phyloP scores from a whole-genome alignment of 164 flowering plant genomes.

The Houttuynia cordata region DNA sequence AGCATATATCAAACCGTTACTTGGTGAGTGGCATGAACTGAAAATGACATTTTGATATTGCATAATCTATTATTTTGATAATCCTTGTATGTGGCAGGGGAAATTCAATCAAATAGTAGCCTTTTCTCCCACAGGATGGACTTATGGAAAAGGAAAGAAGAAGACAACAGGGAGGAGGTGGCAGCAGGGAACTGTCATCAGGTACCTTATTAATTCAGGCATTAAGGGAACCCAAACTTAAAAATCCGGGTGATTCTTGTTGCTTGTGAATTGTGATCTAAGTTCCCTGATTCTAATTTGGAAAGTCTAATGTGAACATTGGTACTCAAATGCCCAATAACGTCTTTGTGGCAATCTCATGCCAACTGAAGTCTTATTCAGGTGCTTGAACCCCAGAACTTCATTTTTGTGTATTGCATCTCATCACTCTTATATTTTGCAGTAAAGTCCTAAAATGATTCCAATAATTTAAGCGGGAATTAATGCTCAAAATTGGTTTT shows the following conservation, averaged over 20 bases:
- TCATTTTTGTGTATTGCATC: too few relatives aligned
- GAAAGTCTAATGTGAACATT: too few relatives aligned
- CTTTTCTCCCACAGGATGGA: constrained; percentile 96
- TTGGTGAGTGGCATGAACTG: constrained; percentile 26
- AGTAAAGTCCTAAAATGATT: too few relatives aligned
- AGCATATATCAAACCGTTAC: constrained; percentile 62
- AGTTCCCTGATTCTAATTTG: too few relatives aligned
- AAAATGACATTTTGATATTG: not conserved
- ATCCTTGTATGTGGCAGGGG: constrained; percentile 23
- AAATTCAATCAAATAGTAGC: constrained; percentile 77
- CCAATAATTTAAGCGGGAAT: too few relatives aligned
- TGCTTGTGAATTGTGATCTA: too few relatives aligned
- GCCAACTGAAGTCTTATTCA: too few relatives aligned
- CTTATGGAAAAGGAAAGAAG: constrained; percentile 85
- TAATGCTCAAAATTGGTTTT: constrained; percentile 2
- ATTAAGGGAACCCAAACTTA: not conserved
- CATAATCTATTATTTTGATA: not conserved
- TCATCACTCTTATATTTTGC: too few relatives aligned
- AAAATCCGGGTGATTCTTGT: too few relatives aligned
- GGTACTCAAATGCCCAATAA: too few relatives aligned
- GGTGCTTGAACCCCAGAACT: too few relatives aligned
- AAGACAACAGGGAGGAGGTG: constrained; percentile 80
- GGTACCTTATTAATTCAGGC: constrained; percentile 24
- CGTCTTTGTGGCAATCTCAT: too few relatives aligned
- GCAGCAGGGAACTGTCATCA: constrained; percentile 91